Evolutionary conservation across 1,139 yeast genomes (phyloP).

Genomic region (Blastobotrys apis): DNA sequence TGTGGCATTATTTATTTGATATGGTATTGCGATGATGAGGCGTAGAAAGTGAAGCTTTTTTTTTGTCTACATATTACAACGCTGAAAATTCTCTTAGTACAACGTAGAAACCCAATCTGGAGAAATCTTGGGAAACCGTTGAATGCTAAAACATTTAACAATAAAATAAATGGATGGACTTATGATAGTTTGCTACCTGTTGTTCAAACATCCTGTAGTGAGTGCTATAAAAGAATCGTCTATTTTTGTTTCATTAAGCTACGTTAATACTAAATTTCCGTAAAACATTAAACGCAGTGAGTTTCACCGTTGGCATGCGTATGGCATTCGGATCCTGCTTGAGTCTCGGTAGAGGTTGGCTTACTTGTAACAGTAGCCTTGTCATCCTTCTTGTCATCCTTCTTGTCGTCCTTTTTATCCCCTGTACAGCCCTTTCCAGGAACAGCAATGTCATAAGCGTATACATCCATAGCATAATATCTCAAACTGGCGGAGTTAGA

Average conservation of each 20-base stretch:
- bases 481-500: slow-evolving; percentile 27
- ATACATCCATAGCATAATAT: slow-evolving; percentile 31
- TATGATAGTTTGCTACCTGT: too few relatives aligned
- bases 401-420: not conserved
- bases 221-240: too few relatives aligned
- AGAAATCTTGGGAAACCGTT: too few relatives aligned
- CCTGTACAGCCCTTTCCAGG: slow-evolving; percentile 16
- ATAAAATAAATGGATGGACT: too few relatives aligned
- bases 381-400: slow-evolving; percentile 1
- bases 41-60: not conserved
- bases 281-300: not conserved
- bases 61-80: not conserved
- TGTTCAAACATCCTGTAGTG: too few relatives aligned
- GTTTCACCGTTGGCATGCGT: slow-evolving; percentile 3
- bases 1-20: too few relatives aligned
- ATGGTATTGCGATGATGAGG: not conserved
- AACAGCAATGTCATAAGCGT: slow-evolving; percentile 19
- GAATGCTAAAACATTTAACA: too few relatives aligned
- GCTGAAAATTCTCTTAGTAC: too few relatives aligned
- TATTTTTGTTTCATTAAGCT: too few relatives aligned
- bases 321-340: slow-evolving; percentile 1
- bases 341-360: not conserved
- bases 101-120: too few relatives aligned
- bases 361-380: not conserved
- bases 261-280: too few relatives aligned